Percentiles rank a stretch among this genome's conserved stretches.
These are phyloP conservation scores for Tricholoma furcatifolium DNA, from an alignment of 768 basidiomycete genomes.

Conservation along the genomic window DNA sequence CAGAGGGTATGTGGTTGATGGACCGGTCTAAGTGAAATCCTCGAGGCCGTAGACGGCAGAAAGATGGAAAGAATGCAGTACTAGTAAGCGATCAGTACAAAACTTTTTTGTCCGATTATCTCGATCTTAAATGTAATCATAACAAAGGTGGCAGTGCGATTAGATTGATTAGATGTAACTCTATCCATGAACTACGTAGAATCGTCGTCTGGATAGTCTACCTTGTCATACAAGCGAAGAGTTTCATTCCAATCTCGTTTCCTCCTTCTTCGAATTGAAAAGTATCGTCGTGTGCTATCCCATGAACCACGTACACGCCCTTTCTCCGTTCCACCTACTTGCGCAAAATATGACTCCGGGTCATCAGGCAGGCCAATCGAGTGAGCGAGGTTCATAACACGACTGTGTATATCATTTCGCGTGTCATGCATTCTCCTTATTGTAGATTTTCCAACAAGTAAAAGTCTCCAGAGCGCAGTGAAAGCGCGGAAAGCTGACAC, in stretches of 20 bases:
- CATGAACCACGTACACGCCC: conserved; percentile 65
- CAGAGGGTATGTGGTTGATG: conserved; percentile 7
- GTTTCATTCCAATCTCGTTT: conserved; percentile 93
- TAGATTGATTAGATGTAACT: conserved; percentile 5
- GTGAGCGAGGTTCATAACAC: conserved; percentile 64
- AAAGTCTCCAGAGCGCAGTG: conserved; percentile 55
- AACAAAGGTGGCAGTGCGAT: conserved; percentile 10
- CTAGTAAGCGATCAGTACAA: not conserved
- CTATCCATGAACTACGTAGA: not conserved
- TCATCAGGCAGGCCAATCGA: conserved; percentile 62
- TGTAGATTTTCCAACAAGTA: conserved; percentile 58
- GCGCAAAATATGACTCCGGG: conserved; percentile 65
- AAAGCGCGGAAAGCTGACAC: conserved; percentile 79
- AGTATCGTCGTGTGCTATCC: conserved; percentile 75
- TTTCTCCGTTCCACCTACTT: conserved; percentile 63
- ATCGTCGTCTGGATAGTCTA: conserved; percentile 73
- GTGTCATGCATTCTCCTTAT: conserved; percentile 52
- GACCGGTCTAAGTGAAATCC: not conserved
- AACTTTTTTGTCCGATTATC: conserved; percentile 11
- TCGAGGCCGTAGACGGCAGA: conserved; percentile 8
- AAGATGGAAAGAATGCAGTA: not conserved
- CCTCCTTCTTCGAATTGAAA: conserved; percentile 72
- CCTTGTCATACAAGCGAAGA: conserved; percentile 74
- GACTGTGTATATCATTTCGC: conserved; percentile 58
- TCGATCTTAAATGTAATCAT: conserved; percentile 6